Evolutionary conservation across 352 stramenopile genomes (phyloP), one percentile per base, ranked within the genome.

Genomic region (Blastocystis sp.): DNA sequence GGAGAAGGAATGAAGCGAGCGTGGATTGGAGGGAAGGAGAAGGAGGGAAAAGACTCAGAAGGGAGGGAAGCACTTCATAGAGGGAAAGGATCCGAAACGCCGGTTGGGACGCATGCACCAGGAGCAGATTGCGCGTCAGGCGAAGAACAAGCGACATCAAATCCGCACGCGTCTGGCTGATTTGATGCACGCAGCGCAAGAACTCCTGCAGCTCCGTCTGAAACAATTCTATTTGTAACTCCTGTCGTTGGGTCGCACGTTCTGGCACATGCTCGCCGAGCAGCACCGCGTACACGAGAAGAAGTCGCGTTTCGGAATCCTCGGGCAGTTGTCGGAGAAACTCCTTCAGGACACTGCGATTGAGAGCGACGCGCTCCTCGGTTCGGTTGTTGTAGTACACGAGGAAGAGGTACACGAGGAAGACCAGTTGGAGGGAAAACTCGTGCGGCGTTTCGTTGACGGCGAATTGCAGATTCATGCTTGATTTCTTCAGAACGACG

Each of bases 401-500:
- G 0, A 71, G n/a, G 33, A 33, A 35, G 3, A 71, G 10, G 10
- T 50, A 33, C 16, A 71, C n/a, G 3, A 24, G 21, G n/a, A 71
- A 33, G 16, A 33, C 41, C 21, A 55, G 45, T 55, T 55, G 0
- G 0, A 71, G 63, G 41, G 63, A 35, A 24, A 1, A 71, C 21
- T 71, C 63, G 33, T 71, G 0, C 16, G 41, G 16, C 33, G 63
- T 0, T 3, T 35, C n/a, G 0, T 55, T 55, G 13, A 71, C 26
- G 21, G 19, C 16, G n/a, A 71, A 71, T 26, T 37, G 33, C 26
- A 71, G 63, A 33, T 71, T 71, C 63, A 71, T 71, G 3, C 21
- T 24, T 9, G 63, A 3, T 26, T 71, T 71, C 63, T 71, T 71
- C 33, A 50, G 41, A 24, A 71, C 63, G 21, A 71, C 63, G n/a